phyloP scores from a whole-genome alignment of 345 rosid genomes.

The Corchorus olitorius region DNA sequence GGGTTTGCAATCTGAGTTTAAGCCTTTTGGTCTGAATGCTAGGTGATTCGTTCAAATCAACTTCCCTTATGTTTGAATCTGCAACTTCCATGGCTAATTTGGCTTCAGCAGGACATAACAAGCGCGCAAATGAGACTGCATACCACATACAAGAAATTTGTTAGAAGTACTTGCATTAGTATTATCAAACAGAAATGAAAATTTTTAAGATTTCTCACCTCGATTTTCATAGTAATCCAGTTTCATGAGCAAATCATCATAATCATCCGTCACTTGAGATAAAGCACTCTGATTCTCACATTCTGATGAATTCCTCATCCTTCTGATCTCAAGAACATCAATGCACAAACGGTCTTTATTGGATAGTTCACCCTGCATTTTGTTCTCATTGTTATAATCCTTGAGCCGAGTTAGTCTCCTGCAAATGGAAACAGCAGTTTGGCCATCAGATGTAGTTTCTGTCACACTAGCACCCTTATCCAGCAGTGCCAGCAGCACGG shows the following conservation, averaged over 20 bases:
- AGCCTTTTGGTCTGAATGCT: conserved; percentile 21
- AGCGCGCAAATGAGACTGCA: conserved; percentile 46
- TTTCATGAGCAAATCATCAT: conserved; percentile 38
- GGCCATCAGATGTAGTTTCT: conserved; percentile 42
- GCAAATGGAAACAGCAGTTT: conserved; percentile 40
- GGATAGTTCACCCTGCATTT: conserved; percentile 35
- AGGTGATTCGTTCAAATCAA: conserved; percentile 39
- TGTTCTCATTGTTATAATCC: conserved; percentile 36
- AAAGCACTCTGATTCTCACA: conserved; percentile 15
- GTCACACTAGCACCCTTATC: conserved; percentile 37
- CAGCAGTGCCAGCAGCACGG: conserved; percentile 37
- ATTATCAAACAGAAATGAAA: not conserved
- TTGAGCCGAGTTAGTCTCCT: conserved; percentile 44
- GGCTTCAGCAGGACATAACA: conserved; percentile 49
- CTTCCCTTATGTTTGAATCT: conserved; percentile 30
- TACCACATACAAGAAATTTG: not conserved
- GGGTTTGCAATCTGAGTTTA: conserved; percentile 35
- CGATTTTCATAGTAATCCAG: conserved; percentile 44
- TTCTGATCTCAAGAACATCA: conserved; percentile 37
- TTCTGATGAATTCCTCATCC: conserved; percentile 24
- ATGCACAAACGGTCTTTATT: conserved; percentile 47
- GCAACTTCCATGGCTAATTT: conserved; percentile 50
- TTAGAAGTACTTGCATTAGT: not conserved
- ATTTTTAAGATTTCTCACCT: conserved; percentile 32
- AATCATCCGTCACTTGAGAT: conserved; percentile 26